phyloP scores from a whole-genome alignment of 768 basidiomycete species.

The Leccinum truebloodii region DNA sequence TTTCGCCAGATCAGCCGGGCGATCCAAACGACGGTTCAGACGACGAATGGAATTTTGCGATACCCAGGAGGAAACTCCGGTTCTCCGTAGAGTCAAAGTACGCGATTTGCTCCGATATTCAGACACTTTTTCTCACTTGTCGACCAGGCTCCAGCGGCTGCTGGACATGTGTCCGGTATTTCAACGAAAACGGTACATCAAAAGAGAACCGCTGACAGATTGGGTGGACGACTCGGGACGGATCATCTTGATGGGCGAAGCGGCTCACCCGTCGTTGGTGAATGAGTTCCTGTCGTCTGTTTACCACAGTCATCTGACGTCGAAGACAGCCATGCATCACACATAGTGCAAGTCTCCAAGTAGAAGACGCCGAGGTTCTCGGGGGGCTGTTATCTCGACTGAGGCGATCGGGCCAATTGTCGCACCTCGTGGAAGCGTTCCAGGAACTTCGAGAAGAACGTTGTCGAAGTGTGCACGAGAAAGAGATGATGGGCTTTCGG shows the following conservation, averaged over 20 bases:
- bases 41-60: constrained; percentile 33
- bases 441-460: constrained; percentile 55
- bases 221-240: constrained; percentile 49
- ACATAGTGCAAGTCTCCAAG: constrained; percentile 29
- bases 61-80: constrained; percentile 36
- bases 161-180: constrained; percentile 37
- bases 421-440: constrained; percentile 51
- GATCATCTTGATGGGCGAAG: constrained; percentile 55
- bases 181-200: constrained; percentile 37
- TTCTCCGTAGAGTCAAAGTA: constrained; percentile 39
- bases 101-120: constrained; percentile 6
- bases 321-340: constrained; percentile 47
- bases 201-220: constrained; percentile 35
- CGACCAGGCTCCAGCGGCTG: constrained; percentile 35
- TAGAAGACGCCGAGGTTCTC: constrained; percentile 33
- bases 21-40: constrained; percentile 29
- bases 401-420: constrained; percentile 43
- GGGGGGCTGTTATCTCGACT: constrained; percentile 41
- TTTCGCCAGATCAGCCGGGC: constrained; percentile 36
- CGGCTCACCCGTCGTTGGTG: constrained; percentile 55
- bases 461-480: constrained; percentile 40
- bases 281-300: constrained; percentile 12
- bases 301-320: constrained; percentile 1
- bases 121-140: neutral
- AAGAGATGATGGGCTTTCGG: constrained; percentile 42